Percentiles rank a stretch among this genome's conserved stretches.
These are phyloP conservation scores for Bauhinia variegata DNA, from an alignment of 306 rosid species.

Conservation along the genomic window DNA sequence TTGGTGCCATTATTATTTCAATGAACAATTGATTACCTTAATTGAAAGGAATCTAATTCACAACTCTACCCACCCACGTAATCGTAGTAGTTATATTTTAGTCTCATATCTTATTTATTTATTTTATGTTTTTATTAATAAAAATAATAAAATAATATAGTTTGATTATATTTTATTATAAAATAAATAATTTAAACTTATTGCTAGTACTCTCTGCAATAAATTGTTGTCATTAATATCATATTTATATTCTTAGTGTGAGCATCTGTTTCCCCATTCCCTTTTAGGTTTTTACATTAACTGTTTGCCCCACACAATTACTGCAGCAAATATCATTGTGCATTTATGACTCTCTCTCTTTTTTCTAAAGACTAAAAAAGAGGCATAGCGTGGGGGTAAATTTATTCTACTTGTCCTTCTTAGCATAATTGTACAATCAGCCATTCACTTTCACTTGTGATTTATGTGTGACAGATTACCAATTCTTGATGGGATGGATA, in stretches of 20 bases:
- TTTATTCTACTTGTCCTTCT: constrained; percentile 34
- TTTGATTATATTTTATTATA: too few species aligned
- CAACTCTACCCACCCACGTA: background rate
- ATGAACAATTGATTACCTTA: constrained; percentile 22
- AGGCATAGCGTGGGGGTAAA: background rate
- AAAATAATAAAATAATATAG: too few species aligned
- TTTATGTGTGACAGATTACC: constrained; percentile 1
- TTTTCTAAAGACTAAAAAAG: background rate
- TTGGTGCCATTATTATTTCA: background rate
- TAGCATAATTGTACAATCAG: background rate
- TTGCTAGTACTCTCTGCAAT: constrained; percentile 19
- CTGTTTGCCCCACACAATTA: constrained; percentile 23
- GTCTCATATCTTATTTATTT: too few species aligned
- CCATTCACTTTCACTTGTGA: background rate
- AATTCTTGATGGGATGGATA: background rate
- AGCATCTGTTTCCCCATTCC: constrained; percentile 7
- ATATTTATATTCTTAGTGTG: constrained; percentile 27
- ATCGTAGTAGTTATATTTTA: too few species aligned
- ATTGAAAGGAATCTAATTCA: constrained; percentile 14
- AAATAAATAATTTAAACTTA: too few species aligned
- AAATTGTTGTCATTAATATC: constrained; percentile 28
- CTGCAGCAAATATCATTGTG: constrained; percentile 17
- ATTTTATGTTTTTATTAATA: too few species aligned
- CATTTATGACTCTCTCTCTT: constrained; percentile 35
- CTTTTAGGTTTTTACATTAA: constrained; percentile 31